Conservation (phyloP, 2,329 filamentous ascomycete genomes). For the Fusarium sp. region DNA sequence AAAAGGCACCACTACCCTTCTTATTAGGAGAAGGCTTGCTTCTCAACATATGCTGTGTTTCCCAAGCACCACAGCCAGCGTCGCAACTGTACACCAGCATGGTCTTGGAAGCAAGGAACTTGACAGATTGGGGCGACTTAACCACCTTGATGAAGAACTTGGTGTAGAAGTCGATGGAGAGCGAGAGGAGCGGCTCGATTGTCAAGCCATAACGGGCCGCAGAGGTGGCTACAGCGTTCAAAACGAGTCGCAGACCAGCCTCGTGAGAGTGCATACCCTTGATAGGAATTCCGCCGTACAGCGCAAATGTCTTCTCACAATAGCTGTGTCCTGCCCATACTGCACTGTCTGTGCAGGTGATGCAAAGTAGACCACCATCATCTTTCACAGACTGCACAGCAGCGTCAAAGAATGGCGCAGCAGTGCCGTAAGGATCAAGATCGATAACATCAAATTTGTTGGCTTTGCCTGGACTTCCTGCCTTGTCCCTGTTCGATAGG, state of each 20-base stretch:
- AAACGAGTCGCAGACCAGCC: constrained; percentile 84
- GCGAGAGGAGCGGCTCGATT: constrained; percentile 89
- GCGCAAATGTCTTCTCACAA: constrained; percentile 89
- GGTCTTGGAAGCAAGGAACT: constrained; percentile 88
- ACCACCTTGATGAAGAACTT: constrained; percentile 87
- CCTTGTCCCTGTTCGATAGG: constrained; percentile 56
- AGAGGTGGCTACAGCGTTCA: constrained; percentile 82
- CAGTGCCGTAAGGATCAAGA: constrained; percentile 94
- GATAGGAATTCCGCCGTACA: constrained; percentile 91
- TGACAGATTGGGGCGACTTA: constrained; percentile 85
- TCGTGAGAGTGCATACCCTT: constrained; percentile 91
- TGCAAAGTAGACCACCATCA: constrained; percentile 90
- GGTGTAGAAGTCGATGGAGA: constrained; percentile 96
- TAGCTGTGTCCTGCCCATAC: constrained; percentile 96
- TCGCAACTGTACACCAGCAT: constrained; percentile 96
- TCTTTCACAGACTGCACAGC: constrained; percentile 85
- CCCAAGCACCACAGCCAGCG: constrained; percentile 90
- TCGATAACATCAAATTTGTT: constrained; percentile 91
- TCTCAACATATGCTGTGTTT: constrained; percentile 80
- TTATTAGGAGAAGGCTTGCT: constrained; percentile 76
- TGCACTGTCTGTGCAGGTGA: constrained; percentile 96
- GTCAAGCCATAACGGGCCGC: constrained; percentile 87
- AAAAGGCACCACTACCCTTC: constrained; percentile 75
- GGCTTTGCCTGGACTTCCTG: constrained; percentile 54
- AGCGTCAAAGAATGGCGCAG: constrained; percentile 90